phyloP scores from a whole-genome alignment of 129 eudicot species.

The Flaveria trinervia region DNA sequence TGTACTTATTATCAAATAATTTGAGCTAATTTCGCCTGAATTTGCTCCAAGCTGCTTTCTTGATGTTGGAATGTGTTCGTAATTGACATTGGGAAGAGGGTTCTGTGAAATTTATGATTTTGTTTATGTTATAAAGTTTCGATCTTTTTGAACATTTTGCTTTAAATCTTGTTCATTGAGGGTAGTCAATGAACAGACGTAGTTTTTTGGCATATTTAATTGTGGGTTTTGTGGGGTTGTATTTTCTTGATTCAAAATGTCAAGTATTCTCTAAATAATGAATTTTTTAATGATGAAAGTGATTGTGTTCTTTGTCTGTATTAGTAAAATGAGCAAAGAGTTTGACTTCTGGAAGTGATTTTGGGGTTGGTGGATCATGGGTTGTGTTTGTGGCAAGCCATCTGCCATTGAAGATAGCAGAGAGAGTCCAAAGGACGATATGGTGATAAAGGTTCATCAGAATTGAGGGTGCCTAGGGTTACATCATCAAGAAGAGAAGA shows the following conservation, averaged over 20 bases:
- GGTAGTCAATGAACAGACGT: not conserved
- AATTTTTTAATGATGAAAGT: conserved; percentile 6
- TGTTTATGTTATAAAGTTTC: not conserved
- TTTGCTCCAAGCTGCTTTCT: conserved; percentile 11
- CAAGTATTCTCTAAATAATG: not conserved
- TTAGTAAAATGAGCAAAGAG: conserved; percentile 26
- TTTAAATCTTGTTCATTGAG: not conserved
- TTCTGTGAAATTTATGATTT: conserved; percentile 13
- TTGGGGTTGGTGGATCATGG: conserved; percentile 52
- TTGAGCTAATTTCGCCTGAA: conserved; percentile 23
- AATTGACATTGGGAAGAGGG: conserved; percentile 17
- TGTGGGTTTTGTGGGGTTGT: conserved; percentile 18
- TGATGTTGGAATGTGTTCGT: not conserved
- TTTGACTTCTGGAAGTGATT: conserved; percentile 41
- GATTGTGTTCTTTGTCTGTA: conserved; percentile 13
- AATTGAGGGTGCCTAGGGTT: conserved; percentile 45
- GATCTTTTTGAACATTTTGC: not conserved
- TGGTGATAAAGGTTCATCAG: conserved; percentile 51
- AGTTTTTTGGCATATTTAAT: conserved; percentile 8
- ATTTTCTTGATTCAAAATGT: conserved; percentile 11
- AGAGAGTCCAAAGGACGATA: conserved; percentile 73
- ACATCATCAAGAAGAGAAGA: conserved; percentile 75
- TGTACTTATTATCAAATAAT: not conserved
- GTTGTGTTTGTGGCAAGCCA: conserved; percentile 82
- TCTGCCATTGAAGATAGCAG: conserved; percentile 66